Conservation (phyloP, 2,329 filamentous ascomycete species). For the Arachnomyces sp. region DNA sequence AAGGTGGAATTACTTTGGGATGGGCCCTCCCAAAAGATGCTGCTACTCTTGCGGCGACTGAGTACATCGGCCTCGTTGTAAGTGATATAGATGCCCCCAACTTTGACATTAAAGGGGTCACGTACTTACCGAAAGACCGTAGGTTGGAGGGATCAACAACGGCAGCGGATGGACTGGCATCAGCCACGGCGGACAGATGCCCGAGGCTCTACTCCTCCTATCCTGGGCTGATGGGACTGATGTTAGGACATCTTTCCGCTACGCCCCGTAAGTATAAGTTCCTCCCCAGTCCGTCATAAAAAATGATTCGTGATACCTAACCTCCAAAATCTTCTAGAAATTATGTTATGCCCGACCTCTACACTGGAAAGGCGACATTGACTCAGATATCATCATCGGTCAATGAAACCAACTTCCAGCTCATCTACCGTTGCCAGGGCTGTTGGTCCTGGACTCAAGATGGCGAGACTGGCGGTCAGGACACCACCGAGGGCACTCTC, state of each 20-base stretch:
- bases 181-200: slow-evolving; percentile 5
- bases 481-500: slow-evolving; percentile 37
- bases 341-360: slow-evolving; percentile 50
- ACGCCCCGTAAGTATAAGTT: neutral
- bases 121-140: neutral
- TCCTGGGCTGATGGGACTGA: too few species aligned
- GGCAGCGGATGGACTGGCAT: slow-evolving; percentile 6
- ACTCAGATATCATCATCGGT: slow-evolving; percentile 52
- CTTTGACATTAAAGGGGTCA: neutral
- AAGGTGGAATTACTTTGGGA: slow-evolving; percentile 2
- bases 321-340: slow-evolving; percentile 26
- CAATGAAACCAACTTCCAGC: slow-evolving; percentile 49
- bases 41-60: slow-evolving; percentile 2
- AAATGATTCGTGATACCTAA: too few species aligned
- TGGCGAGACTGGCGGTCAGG: slow-evolving; percentile 34
- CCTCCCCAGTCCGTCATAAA: neutral
- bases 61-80: slow-evolving; percentile 5
- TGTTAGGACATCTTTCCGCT: too few species aligned
- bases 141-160: too few species aligned
- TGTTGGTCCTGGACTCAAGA: slow-evolving; percentile 47
- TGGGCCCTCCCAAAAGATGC: slow-evolving; percentile 3
- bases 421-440: slow-evolving; percentile 56
- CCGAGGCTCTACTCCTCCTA: slow-evolving; percentile 1
- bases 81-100: neutral
- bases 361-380: slow-evolving; percentile 53